Evolutionary conservation across 129 eudicot genomes (phyloP).

Genomic region (Oenanthe sinensis): DNA sequence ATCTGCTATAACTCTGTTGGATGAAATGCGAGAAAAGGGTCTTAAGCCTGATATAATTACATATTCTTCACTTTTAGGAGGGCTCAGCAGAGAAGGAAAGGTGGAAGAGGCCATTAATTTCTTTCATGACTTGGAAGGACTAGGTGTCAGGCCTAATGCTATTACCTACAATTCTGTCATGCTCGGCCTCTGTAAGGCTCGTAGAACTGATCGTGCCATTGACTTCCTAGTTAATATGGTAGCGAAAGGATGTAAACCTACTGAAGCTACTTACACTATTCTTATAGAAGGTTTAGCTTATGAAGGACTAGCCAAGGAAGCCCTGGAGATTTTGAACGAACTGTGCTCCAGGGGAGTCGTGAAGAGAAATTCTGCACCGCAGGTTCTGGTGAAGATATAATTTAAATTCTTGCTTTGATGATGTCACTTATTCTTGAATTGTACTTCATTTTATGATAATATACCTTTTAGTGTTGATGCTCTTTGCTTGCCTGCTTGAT

Average conservation of each 20-base stretch:
- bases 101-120: constrained; percentile 64
- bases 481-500: constrained; percentile 1
- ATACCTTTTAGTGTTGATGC: not conserved
- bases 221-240: constrained; percentile 73
- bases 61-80: constrained; percentile 55
- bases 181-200: constrained; percentile 77
- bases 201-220: constrained; percentile 66
- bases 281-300: constrained; percentile 72
- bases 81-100: constrained; percentile 70
- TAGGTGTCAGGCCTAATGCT: constrained; percentile 54
- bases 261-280: constrained; percentile 65
- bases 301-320: constrained; percentile 64
- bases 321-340: constrained; percentile 59
- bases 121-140: constrained; percentile 50
- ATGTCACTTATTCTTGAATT: not conserved
- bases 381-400: constrained; percentile 41
- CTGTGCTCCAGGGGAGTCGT: constrained; percentile 62
- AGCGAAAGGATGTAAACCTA: constrained; percentile 62
- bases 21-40: constrained; percentile 74
- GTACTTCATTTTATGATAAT: not conserved
- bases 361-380: constrained; percentile 55
- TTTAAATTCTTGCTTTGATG: constrained; percentile 2
- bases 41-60: constrained; percentile 66
- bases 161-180: constrained; percentile 59
- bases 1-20: constrained; percentile 46